These are phyloP conservation scores for Euptelea pleiosperma DNA, from an alignment of 164 flowering plant species.

Conservation along the genomic window DNA sequence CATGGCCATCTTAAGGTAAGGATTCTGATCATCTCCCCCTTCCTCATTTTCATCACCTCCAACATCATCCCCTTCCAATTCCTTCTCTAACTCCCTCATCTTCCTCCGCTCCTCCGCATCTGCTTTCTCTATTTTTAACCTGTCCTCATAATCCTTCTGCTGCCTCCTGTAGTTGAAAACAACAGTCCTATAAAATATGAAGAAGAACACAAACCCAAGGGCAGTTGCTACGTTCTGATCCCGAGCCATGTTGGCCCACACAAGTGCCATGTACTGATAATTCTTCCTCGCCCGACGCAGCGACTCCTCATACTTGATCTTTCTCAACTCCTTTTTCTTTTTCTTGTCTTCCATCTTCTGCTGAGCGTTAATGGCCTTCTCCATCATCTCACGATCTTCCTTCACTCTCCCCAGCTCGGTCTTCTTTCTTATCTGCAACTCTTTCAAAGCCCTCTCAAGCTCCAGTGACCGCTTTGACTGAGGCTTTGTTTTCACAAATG, in stretches of 20 bases:
- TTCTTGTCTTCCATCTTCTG: slow-evolving; percentile 58
- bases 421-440: slow-evolving; percentile 39
- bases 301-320: slow-evolving; percentile 40
- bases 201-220: slow-evolving; percentile 68
- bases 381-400: slow-evolving; percentile 55
- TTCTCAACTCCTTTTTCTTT: slow-evolving; percentile 44
- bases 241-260: slow-evolving; percentile 56
- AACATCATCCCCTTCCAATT: slow-evolving; percentile 51
- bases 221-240: slow-evolving; percentile 50
- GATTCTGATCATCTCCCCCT: slow-evolving; percentile 47
- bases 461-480: slow-evolving; percentile 61
- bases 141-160: slow-evolving; percentile 88
- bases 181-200: slow-evolving; percentile 64
- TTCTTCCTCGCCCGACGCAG: slow-evolving; percentile 36
- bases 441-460: slow-evolving; percentile 52
- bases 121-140: slow-evolving; percentile 84
- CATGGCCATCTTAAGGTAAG: slow-evolving; percentile 67
- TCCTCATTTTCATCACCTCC: slow-evolving; percentile 55
- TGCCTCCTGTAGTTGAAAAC: slow-evolving; percentile 65
- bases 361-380: slow-evolving; percentile 45
- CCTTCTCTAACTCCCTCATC: slow-evolving; percentile 72
- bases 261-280: slow-evolving; percentile 33
- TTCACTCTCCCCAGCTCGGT: slow-evolving; percentile 43
- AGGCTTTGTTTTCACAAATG: slow-evolving; percentile 51
- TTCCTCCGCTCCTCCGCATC: slow-evolving; percentile 90